These are phyloP conservation scores for Aspergillus chevalieri DNA, from an alignment of 2,329 filamentous ascomycete species.

Conservation along the genomic window DNA sequence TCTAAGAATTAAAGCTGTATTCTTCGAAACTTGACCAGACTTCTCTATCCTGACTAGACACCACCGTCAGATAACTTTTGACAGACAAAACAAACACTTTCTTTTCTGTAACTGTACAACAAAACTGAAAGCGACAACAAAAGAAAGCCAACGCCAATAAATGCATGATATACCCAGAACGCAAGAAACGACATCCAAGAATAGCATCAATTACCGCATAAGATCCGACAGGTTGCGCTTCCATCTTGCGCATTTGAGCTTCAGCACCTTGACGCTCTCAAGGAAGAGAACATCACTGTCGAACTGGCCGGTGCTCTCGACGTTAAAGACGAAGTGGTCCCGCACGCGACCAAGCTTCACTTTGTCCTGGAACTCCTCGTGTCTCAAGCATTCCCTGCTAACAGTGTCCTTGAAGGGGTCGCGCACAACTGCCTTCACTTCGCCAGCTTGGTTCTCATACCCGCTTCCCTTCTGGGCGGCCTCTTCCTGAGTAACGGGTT, in stretches of 20 bases:
- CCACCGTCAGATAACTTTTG: constrained; percentile 25
- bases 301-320: constrained; percentile 94
- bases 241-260: constrained; percentile 64
- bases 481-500: constrained; percentile 64
- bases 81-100: constrained; percentile 10
- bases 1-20: constrained; percentile 19
- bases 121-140: constrained; percentile 18
- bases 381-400: constrained; percentile 82
- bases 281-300: constrained; percentile 90
- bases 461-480: constrained; percentile 54
- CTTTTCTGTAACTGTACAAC: constrained; percentile 32
- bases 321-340: constrained; percentile 95
- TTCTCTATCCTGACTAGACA: constrained; percentile 28
- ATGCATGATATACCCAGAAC: constrained; percentile 28
- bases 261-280: constrained; percentile 77
- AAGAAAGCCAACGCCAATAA: constrained; percentile 31
- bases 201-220: constrained; percentile 24
- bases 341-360: constrained; percentile 83
- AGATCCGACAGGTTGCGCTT: constrained; percentile 41
- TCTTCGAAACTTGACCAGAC: constrained; percentile 22
- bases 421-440: constrained; percentile 78
- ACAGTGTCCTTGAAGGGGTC: constrained; percentile 94
- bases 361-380: constrained; percentile 90
- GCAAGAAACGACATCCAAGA: constrained; percentile 2
- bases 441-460: constrained; percentile 69